Evolutionary conservation across 202 grass and related monocot genomes (phyloP), one percentile per base, ranked within the genome.

Genomic region (Elaeis oleifera): DNA sequence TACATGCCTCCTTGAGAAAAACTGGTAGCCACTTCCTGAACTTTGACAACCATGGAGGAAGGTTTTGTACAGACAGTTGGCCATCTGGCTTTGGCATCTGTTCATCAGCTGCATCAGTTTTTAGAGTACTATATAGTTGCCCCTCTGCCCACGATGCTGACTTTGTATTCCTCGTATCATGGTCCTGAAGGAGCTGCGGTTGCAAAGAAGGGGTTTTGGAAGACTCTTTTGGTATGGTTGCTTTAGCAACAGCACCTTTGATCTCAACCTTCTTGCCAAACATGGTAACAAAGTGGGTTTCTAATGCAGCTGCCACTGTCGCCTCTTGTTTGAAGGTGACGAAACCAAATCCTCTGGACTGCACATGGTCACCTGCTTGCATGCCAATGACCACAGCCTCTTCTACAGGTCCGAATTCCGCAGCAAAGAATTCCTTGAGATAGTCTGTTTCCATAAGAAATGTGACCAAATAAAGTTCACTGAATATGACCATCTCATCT

Each of bases 221-320:
- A n/a, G 70, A 54, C 56, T 79, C 78, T 63, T 19, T 15, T 75
- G 60, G 66, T 63, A 76, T 76, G 49, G 15, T 59, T 50, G 24
- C 49, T 85, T 72, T 87, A 72, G 75, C 71, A 53, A 82, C 75
- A 72, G 79, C 84, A 75, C 81, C 76, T 64, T 87, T 87, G 48
- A 87, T 58, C 71, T 87, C 84, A 58, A 87, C 84, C 68, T 75
- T 87, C 79, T 82, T 87, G 71, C 84, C 75, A 69, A 75, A 71
- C 29, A 87, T 71, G 64, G 67, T 75, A 15, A 82, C 75, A 79
- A 82, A 75, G 65, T 87, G 84, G 61, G 79, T 68, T 64, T 87
- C 79, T 68, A 82, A 78, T 79, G 84, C 84, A 55, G 57, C 71
- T 6, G 67, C 23, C 71, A 87, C 52, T 54, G 74, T 79, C 53